Evolutionary conservation across 2,329 filamentous ascomycete species (phyloP), one percentile per base, ranked within the genome.

Genomic region (Graphilbum sp.): DNA sequence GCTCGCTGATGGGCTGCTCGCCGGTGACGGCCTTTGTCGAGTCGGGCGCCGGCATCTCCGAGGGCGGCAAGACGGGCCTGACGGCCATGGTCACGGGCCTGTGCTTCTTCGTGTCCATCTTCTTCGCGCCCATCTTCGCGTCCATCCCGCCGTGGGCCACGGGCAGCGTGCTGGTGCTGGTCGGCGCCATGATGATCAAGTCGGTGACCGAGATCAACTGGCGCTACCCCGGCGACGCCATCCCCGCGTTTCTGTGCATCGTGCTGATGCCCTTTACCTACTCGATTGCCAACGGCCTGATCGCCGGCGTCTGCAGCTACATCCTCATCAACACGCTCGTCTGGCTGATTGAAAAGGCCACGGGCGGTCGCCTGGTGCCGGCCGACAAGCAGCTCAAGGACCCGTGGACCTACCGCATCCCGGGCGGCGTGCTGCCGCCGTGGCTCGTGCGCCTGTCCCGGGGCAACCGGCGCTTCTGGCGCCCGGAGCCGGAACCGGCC

Each of bases 121-220:
- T 84, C 61, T 81, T 84, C 46, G 78, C 79, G 0, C 79, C 79
- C 0, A 76, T 84, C 27, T 79, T 84, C 45, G 78, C 79, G 2
- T 82, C 77, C 1, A 79, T 84, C 13, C 79, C 79, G 2, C 78
- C 79, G 0, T 84, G 78, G 78, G 79, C 79, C 2, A 85, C 79
- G 1, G 79, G 79, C 7, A 76, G 76, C 44, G 81, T 79, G 0
- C 61, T 85, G 6, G 64, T 85, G 46, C 62, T 85, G 45, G 72
- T 72, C 24, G 79, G 80, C 4, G 81, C 75, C 46, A 67, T 84
- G 59, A 85, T 85, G 79, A 77, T 80, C 44, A 73, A 76, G 10
- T 75, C 81, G 49, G 75, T 81, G 38, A 74, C 70, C 20, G 70
- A 75, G 37, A 75, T 85, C 57, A 85, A 85, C 56, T 85, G 79